Conservation (phyloP, 106 monocot species). For the Acorus calamus region DNA sequence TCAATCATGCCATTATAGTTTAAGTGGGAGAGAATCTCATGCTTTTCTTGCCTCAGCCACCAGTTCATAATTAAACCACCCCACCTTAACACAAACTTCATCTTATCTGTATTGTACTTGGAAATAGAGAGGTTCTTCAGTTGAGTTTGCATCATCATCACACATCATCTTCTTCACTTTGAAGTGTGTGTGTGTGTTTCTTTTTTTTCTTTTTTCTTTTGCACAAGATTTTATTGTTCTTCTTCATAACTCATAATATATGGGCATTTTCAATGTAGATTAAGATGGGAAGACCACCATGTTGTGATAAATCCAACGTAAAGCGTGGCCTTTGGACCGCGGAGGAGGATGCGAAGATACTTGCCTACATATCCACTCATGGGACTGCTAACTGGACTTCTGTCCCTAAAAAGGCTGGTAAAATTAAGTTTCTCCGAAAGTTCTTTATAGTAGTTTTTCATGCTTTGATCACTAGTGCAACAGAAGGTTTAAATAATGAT, state of each 20-base stretch:
- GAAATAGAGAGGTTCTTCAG: neutral
- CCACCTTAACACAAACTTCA: neutral
- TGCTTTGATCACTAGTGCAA: neutral
- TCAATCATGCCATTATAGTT: slow-evolving; percentile 38
- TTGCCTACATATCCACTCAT: slow-evolving; percentile 76
- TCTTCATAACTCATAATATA: too few relatives aligned
- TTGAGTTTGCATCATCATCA: neutral
- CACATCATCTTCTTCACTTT: too few relatives aligned
- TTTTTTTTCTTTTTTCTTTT: too few relatives aligned
- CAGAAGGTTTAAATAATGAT: neutral
- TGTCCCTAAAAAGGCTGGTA: slow-evolving; percentile 93
- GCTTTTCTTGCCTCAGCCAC: slow-evolving; percentile 46
- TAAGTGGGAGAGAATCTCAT: slow-evolving; percentile 37
- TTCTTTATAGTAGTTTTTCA: neutral
- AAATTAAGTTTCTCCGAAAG: neutral
- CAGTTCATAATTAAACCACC: neutral
- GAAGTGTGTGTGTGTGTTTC: neutral
- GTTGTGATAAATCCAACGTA: slow-evolving; percentile 79
- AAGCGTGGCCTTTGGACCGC: slow-evolving; percentile 86
- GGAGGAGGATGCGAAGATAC: slow-evolving; percentile 86
- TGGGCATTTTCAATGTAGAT: neutral
- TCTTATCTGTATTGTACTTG: neutral
- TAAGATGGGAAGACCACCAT: slow-evolving; percentile 80
- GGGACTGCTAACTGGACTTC: slow-evolving; percentile 90
- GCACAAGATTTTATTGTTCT: too few relatives aligned